Percentiles rank a stretch among this genome's conserved stretches.
phyloP scores from a whole-genome alignment of 768 basidiomycete species.

The Auricularia sp. region DNA sequence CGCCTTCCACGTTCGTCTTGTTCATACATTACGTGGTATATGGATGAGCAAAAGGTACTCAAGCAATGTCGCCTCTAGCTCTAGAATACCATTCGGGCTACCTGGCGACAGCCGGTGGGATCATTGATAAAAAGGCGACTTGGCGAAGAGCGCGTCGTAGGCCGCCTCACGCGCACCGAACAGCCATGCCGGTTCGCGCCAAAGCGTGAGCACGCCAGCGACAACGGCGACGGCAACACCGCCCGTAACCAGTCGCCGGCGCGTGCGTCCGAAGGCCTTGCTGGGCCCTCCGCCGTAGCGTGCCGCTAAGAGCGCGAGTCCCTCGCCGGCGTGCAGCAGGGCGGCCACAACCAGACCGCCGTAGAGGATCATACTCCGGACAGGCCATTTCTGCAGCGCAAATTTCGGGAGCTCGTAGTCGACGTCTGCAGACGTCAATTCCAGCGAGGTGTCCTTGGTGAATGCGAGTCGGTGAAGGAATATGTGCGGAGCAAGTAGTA shows the following conservation, averaged over 20 bases:
- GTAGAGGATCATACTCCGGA: conserved; percentile 53
- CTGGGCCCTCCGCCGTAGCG: not conserved
- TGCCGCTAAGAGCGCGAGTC: conserved; percentile 18
- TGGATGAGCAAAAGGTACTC: too few species aligned
- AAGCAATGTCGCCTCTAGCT: too few species aligned
- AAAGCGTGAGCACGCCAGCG: not conserved
- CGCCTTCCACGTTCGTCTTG: too few species aligned
- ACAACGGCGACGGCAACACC: not conserved
- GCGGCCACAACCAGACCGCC: conserved; percentile 46
- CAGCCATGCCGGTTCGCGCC: not conserved
- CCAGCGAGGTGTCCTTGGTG: conserved; percentile 29
- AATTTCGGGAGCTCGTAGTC: conserved; percentile 78
- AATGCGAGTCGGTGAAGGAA: conserved; percentile 56
- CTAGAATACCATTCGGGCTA: too few species aligned
- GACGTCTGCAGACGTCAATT: conserved; percentile 61
- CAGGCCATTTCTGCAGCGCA: conserved; percentile 52
- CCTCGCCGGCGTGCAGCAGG: conserved; percentile 54
- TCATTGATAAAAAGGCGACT: not conserved
- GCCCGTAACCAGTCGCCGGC: not conserved
- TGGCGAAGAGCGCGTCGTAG: not conserved
- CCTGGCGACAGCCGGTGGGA: too few species aligned
- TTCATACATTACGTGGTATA: too few species aligned
- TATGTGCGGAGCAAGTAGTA: conserved; percentile 57
- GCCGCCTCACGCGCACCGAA: not conserved
- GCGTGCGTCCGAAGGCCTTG: not conserved